Conservation (phyloP, 2,329 filamentous ascomycete species). For the Sarocladiaceae sp. region DNA sequence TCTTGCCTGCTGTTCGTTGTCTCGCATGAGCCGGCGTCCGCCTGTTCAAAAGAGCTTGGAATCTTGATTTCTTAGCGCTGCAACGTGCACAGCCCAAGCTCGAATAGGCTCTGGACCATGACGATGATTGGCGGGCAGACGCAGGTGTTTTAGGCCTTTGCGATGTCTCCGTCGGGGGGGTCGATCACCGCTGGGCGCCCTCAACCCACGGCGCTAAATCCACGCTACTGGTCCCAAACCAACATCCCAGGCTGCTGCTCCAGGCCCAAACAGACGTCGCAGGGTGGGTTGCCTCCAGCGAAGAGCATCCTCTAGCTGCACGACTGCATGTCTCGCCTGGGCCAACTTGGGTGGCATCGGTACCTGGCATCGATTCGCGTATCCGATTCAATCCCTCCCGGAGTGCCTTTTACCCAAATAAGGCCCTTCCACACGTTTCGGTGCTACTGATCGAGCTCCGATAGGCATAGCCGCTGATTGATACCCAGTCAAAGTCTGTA, state of each 20-base stretch:
- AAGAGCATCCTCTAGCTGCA: background rate
- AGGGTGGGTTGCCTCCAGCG: background rate
- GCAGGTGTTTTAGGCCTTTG: background rate
- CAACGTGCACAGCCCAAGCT: conserved; percentile 2
- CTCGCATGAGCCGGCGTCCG: background rate
- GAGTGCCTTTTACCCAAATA: background rate
- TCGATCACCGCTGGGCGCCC: background rate
- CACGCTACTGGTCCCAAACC: background rate
- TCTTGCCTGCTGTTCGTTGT: background rate
- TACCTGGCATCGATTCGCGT: conserved; percentile 6
- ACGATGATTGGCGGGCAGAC: background rate
- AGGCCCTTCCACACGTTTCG: background rate
- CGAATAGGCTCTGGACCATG: background rate
- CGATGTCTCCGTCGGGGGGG: background rate
- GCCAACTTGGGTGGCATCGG: background rate
- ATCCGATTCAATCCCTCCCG: background rate
- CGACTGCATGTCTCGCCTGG: background rate
- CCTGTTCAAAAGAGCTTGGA: background rate
- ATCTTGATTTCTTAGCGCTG: conserved; percentile 8
- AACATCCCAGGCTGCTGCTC: background rate
- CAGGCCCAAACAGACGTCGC: background rate
- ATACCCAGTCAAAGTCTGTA: background rate
- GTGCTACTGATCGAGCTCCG: too few relatives aligned
- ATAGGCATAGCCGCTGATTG: too few relatives aligned
- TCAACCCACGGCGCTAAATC: background rate